phyloP scores from a whole-genome alignment of 1,284 basidiomycete species.

The Ceratobasidium sp. region DNA sequence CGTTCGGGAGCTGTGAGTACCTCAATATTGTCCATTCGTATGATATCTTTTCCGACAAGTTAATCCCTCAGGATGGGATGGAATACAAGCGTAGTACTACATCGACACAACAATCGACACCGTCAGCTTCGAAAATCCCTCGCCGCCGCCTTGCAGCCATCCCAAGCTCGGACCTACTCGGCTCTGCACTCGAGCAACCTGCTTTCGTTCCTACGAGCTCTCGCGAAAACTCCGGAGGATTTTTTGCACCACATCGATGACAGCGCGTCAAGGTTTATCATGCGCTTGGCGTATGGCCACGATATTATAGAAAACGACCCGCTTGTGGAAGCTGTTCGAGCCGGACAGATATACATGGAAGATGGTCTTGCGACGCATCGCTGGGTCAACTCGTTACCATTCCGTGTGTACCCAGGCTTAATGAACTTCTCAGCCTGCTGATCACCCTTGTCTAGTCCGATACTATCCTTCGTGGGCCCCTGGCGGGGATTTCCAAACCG shows the following conservation, averaged over 20 bases:
- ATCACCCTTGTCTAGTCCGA: constrained; percentile 5
- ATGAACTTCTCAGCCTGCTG: background rate
- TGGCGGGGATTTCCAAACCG: constrained; percentile 24
- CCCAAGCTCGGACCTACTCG: constrained; percentile 31
- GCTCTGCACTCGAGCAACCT: constrained; percentile 25
- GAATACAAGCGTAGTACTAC: constrained; percentile 24
- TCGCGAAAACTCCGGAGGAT: constrained; percentile 26
- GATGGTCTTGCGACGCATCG: constrained; percentile 28
- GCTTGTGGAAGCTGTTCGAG: constrained; percentile 7
- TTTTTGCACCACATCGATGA: constrained; percentile 25
- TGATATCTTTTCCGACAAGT: background rate
- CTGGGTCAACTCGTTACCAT: constrained; percentile 35
- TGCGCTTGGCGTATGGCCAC: constrained; percentile 30
- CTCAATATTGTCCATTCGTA: background rate
- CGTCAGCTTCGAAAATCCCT: constrained; percentile 24
- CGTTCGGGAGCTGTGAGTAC: constrained; percentile 17
- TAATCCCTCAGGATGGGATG: constrained; percentile 16
- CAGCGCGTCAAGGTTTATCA: constrained; percentile 29
- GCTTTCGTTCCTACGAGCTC: background rate
- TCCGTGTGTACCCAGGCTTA: constrained; percentile 2
- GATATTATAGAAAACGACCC: constrained; percentile 35
- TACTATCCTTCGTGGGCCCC: constrained; percentile 30
- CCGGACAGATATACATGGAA: constrained; percentile 22
- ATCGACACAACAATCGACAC: constrained; percentile 31
- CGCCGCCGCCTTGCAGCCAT: constrained; percentile 12